Evolutionary conservation across 768 basidiomycete species (phyloP), one percentile per base, ranked within the genome.

Genomic region (Pisolithus microcarpus): DNA sequence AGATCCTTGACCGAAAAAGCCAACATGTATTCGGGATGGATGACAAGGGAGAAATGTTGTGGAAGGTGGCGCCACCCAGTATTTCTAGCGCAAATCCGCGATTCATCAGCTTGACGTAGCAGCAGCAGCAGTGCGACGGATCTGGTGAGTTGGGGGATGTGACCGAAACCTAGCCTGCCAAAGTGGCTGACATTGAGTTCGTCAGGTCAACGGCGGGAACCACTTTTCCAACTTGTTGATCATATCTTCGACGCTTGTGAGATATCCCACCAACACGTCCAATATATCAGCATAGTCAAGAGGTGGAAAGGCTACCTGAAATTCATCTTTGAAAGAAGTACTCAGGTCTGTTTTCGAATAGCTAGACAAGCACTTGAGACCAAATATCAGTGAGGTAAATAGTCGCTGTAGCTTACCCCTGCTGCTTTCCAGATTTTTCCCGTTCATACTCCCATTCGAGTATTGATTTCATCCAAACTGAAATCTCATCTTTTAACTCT

Each of bases 201-300:
- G 13, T 18, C 18, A 34, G 45, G 24, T 30, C 21, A 16, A 30
- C 19, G 50, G 38, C 3, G 34, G 43, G 26, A 67, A 67, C 60
- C 61, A 68, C 11, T 54, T 23, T 23, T 61, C 50, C 21, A 67
- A 52, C 44, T 52, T 63, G 18, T 18, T 43, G 28, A 63, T 43
- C 44, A 68, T 66, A 11, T 51, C 49, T 39, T 68, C 61, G 23
- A 66, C 65, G 43, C 50, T 59, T 4, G 48, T 50, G 46, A 67
- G 24, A 42, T 68, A 68, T 3, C 52, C 52, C 9, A 65, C 53
- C 19, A 66, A 51, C 38, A 63, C 53, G 16, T 39, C 51, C 18
- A 37, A 48, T 19, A 47, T 50, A 18, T 56, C 57, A 4, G 44
- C 49, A 2, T 55, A 54, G 15, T 51, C 11, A 13, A 28, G 61